Conservation (phyloP, 192 early-diverging fungal species). For the Fimicolochytrium jonesii region DNA sequence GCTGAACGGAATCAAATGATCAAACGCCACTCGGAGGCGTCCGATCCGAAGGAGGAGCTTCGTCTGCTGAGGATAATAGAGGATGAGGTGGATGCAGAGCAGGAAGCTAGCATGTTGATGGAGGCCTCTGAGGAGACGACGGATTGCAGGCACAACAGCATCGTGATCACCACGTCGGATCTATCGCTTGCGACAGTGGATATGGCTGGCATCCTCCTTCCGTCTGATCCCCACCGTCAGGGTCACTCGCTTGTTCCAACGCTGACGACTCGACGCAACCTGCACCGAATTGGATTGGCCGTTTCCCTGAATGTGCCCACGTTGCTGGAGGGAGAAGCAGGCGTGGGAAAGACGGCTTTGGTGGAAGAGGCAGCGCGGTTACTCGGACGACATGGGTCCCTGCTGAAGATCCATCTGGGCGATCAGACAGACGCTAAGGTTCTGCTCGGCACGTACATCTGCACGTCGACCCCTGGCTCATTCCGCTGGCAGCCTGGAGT, state of each 20-base stretch:
- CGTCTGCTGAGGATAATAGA: conserved; percentile 9
- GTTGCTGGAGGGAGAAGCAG: conserved; percentile 78
- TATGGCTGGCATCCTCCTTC: conserved; percentile 66
- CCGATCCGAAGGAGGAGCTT: conserved; percentile 1
- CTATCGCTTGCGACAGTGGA: conserved; percentile 33
- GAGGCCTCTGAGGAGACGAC: neutral
- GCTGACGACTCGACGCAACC: conserved; percentile 67
- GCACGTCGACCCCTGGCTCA: conserved; percentile 83
- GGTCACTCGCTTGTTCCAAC: conserved; percentile 64
- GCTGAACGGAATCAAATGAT: conserved; percentile 20
- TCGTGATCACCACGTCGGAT: neutral
- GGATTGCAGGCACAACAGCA: neutral
- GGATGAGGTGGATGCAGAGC: conserved; percentile 20
- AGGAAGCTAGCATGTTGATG: neutral
- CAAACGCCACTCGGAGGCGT: neutral
- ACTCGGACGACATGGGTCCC: conserved; percentile 37
- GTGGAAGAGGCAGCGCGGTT: conserved; percentile 76
- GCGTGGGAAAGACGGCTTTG: conserved; percentile 85
- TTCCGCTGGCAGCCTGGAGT: conserved; percentile 96
- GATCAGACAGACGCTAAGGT: conserved; percentile 95
- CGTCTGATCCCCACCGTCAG: conserved; percentile 19
- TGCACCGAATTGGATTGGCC: conserved; percentile 78
- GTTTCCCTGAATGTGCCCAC: conserved; percentile 83
- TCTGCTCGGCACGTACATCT: conserved; percentile 91
- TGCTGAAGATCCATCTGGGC: conserved; percentile 91